Conservation (phyloP, 2,329 filamentous ascomycete species). For the Pezizomycotina sp. region DNA sequence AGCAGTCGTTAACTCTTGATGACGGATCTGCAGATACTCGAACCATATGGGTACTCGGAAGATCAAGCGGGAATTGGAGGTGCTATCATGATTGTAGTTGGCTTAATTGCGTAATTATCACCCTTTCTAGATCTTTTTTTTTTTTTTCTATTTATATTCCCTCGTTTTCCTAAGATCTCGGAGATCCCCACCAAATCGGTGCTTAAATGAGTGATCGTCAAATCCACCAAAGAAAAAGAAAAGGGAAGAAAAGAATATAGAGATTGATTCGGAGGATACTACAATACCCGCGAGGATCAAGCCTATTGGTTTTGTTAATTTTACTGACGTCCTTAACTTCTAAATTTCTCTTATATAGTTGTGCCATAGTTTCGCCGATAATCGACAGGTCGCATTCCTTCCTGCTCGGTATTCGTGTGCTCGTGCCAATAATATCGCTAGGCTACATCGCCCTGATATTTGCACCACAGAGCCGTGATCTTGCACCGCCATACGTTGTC, state of each 20-base stretch:
- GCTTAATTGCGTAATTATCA: constrained; percentile 43
- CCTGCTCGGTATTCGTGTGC: constrained; percentile 51
- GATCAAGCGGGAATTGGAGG: constrained; percentile 79
- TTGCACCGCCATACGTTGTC: constrained; percentile 58
- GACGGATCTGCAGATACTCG: constrained; percentile 41
- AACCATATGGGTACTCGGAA: constrained; percentile 69
- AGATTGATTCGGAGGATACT: too few species aligned
- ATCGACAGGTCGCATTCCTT: constrained; percentile 75
- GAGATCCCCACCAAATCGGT: too few species aligned
- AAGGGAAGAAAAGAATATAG: too few species aligned
- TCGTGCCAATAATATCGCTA: constrained; percentile 58
- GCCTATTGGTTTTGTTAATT: too few species aligned
- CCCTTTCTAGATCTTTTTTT: background rate
- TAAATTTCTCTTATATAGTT: constrained; percentile 23
- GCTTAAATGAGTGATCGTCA: too few species aligned
- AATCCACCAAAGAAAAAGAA: too few species aligned
- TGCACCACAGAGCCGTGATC: constrained; percentile 47
- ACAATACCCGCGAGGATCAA: too few species aligned
- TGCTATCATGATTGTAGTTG: constrained; percentile 74
- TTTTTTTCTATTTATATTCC: too few species aligned
- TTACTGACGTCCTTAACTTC: too few species aligned
- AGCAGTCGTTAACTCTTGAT: constrained; percentile 1
- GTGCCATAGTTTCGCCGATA: constrained; percentile 63
- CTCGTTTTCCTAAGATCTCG: too few species aligned
- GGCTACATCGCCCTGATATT: constrained; percentile 65